These are phyloP conservation scores for Chlamydomonas incerta DNA, from an alignment of 139 green algal genomes.

Conservation along the genomic window DNA sequence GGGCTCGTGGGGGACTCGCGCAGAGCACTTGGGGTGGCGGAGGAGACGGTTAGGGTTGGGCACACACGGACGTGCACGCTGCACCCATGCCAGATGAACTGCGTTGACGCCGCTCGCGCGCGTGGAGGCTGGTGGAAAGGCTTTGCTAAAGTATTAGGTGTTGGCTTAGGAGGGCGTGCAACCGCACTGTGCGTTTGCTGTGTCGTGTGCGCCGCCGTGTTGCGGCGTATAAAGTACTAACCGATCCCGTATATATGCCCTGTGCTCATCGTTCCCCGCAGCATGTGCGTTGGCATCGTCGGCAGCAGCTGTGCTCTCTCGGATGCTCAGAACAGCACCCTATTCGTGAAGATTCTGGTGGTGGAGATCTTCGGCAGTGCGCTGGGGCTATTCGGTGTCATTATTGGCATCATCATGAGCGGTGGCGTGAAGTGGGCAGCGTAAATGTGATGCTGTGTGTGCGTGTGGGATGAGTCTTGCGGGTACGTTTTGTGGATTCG, in stretches of 20 bases:
- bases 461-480: too few species aligned
- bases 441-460: not conserved
- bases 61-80: not conserved
- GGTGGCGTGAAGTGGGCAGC: slow-evolving; percentile 52
- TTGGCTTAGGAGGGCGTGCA: too few species aligned
- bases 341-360: slow-evolving; percentile 99
- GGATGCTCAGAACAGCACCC: slow-evolving; percentile 96
- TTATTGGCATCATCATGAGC: slow-evolving; percentile 94
- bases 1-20: not conserved
- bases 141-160: too few species aligned
- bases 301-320: slow-evolving; percentile 95
- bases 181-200: too few species aligned
- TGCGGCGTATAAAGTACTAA: not conserved
- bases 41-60: not conserved
- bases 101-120: too few species aligned
- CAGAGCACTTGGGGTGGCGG: not conserved
- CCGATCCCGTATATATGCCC: not conserved
- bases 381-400: slow-evolving; percentile 90
- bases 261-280: slow-evolving; percentile 51
- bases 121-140: too few species aligned
- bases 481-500: too few species aligned
- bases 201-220: too few species aligned
- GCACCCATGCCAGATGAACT: too few species aligned
- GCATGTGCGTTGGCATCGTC: slow-evolving; percentile 98
- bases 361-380: slow-evolving; percentile 99